phyloP scores from a whole-genome alignment of 345 rosid genomes.

The Lumnitzera racemosa region DNA sequence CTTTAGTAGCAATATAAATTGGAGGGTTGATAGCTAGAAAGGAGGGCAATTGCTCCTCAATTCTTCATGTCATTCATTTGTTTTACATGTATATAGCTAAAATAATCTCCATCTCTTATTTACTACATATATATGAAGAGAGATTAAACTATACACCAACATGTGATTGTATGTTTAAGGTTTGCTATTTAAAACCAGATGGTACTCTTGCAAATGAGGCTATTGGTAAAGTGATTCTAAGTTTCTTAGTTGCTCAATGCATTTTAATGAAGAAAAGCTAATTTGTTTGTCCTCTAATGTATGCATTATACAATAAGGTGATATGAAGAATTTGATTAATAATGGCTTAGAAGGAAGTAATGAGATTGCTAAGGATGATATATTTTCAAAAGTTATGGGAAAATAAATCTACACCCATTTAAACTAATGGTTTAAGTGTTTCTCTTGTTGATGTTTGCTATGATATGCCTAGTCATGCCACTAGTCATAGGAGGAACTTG shows the following conservation, averaged over 20 bases:
- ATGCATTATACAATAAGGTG: not conserved
- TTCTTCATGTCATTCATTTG: too few relatives aligned
- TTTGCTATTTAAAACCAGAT: slow-evolving; percentile 2
- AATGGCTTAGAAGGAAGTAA: too few relatives aligned
- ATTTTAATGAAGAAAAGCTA: too few relatives aligned
- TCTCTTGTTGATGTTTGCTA: too few relatives aligned
- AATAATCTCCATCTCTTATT: too few relatives aligned
- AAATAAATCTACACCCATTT: not conserved
- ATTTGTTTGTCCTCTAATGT: too few relatives aligned
- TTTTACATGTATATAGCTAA: too few relatives aligned
- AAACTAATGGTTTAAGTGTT: not conserved
- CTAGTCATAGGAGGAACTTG: too few relatives aligned
- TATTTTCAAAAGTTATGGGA: not conserved
- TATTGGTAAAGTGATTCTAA: not conserved
- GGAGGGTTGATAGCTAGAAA: too few relatives aligned
- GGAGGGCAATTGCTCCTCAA: too few relatives aligned
- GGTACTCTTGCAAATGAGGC: slow-evolving; percentile 3
- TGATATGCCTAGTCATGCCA: too few relatives aligned
- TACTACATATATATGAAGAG: not conserved
- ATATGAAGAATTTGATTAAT: not conserved
- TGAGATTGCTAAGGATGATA: not conserved
- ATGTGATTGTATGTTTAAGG: slow-evolving; percentile 1
- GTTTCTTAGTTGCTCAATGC: not conserved
- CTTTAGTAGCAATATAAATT: too few relatives aligned
- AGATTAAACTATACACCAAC: not conserved